Base-by-base conservation (phyloP, 1,284 basidiomycete genomes). In the Grifola frondosa region DNA sequence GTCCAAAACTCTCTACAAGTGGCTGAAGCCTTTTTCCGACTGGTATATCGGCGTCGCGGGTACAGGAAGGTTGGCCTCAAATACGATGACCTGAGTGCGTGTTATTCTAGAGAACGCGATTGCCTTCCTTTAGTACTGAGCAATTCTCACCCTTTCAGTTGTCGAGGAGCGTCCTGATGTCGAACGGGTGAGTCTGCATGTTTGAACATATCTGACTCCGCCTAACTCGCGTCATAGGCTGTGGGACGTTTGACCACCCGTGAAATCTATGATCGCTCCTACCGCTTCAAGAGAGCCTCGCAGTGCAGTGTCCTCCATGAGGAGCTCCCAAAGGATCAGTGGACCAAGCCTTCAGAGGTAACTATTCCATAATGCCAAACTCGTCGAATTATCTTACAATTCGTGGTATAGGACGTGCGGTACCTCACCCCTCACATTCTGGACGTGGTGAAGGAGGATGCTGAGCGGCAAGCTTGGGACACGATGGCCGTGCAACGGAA, bases 81-180 rank as follows among this genome's bases (percentile, higher is more conserved):
- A 63, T 97, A 97, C 69, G 96, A 99, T 66, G 96, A 99, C 77
- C 80, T 99, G 59, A 72, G 88, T 91, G 57, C 65, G 88, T 59
- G 30, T 28, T 49, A 30, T 57, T 52, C 47, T 34, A 37, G 38
- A 42, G 20, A 31, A 40, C 23, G 21, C 12, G 12, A 28, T 31
- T 42, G 10, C n/a, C n/a, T n/a, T n/a, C n/a, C n/a, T 20, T 30
- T 33, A 28, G 24, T 7, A 15, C 30, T 3, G 37, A 51, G 40
- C 57, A 44, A 25, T 39, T 45, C 35, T 41, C 22, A 41, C 20
- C 13, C 39, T 41, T 55, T 11, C 50, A 91, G 88, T 98, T 53
- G 73, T 88, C 47, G 94, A 97, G 70, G 96, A 98, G 72, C 80
- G 84, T 48, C 71, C 74, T 16, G 80, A 85, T 52, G 90, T 97